These are phyloP conservation scores for Alternaria ventricosa DNA, from an alignment of 2,329 filamentous ascomycete species.

Conservation along the genomic window DNA sequence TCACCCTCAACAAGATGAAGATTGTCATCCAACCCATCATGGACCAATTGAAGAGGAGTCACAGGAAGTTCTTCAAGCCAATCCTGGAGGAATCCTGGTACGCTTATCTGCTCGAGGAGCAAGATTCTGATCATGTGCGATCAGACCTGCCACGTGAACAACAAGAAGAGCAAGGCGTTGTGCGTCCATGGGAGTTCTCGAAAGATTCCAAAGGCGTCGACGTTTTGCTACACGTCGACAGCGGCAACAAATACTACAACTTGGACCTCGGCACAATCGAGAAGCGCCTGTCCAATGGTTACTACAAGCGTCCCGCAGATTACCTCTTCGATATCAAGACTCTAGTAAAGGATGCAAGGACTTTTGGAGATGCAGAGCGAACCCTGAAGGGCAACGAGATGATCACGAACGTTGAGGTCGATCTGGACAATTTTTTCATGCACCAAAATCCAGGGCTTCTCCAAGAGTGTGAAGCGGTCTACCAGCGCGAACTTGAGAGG, in stretches of 20 bases:
- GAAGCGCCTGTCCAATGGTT: constrained; percentile 94
- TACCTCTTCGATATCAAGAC: constrained; percentile 88
- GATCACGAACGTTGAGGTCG: constrained; percentile 90
- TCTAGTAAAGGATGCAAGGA: constrained; percentile 83
- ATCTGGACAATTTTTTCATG: constrained; percentile 72
- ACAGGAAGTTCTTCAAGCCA: constrained; percentile 84
- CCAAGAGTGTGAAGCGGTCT: constrained; percentile 80
- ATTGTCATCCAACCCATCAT: constrained; percentile 91
- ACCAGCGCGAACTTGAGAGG: constrained; percentile 67
- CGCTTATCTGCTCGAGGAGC: constrained; percentile 82
- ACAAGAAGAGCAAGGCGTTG: constrained; percentile 60
- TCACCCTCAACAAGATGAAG: constrained; percentile 85
- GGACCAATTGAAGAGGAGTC: constrained; percentile 92
- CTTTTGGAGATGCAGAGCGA: constrained; percentile 80
- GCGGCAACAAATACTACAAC: constrained; percentile 92
- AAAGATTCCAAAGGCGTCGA: constrained; percentile 79
- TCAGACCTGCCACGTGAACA: constrained; percentile 66
- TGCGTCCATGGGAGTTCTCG: constrained; percentile 78
- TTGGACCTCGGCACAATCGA: constrained; percentile 92
- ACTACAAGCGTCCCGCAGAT: constrained; percentile 88
- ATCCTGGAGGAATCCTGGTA: constrained; percentile 75
- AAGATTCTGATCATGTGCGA: constrained; percentile 70
- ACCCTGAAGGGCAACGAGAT: constrained; percentile 90
- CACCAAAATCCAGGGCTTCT: constrained; percentile 61
- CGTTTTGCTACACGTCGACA: constrained; percentile 76